Evolutionary conservation across 2,329 filamentous ascomycete genomes (phyloP).

Genomic region (Talaromyces sp.): DNA sequence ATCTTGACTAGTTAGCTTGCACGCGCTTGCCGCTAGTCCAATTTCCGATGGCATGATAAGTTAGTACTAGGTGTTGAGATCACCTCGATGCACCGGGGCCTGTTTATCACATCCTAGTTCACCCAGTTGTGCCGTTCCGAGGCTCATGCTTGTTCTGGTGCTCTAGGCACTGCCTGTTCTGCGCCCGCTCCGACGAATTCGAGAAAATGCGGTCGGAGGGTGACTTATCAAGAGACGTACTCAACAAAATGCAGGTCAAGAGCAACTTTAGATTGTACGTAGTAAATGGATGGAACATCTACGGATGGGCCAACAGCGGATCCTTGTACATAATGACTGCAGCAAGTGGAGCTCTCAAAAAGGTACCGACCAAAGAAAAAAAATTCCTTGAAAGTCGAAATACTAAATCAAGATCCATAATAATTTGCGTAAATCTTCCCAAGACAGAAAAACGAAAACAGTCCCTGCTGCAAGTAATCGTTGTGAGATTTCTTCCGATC

Average conservation of each 20-base stretch:
- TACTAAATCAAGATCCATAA: neutral
- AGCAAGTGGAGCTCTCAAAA: slow-evolving; percentile 8
- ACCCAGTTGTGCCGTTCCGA: too few species aligned
- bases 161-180: too few species aligned
- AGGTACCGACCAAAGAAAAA: slow-evolving; percentile 10
- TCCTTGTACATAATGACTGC: slow-evolving; percentile 6
- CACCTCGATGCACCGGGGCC: neutral
- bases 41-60: neutral
- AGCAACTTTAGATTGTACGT: too few species aligned
- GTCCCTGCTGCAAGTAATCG: neutral
- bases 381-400: slow-evolving; percentile 4
- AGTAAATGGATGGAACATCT: too few species aligned
- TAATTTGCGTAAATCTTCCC: slow-evolving; percentile 2
- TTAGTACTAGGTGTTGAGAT: neutral
- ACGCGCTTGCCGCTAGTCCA: neutral
- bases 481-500: slow-evolving; percentile 4
- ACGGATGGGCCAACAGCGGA: neutral
- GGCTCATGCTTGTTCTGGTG: too few species aligned
- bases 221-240: too few species aligned
- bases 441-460: slow-evolving; percentile 20
- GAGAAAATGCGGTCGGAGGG: too few species aligned
- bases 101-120: neutral
- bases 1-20: slow-evolving; percentile 1
- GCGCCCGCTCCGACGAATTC: too few species aligned
- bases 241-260: too few species aligned